A percentile compares a stretch with the other conserved stretches of the same genome.
Conservation (phyloP, 495 filamentous ascomycete species). For the Tuber calosporum region DNA sequence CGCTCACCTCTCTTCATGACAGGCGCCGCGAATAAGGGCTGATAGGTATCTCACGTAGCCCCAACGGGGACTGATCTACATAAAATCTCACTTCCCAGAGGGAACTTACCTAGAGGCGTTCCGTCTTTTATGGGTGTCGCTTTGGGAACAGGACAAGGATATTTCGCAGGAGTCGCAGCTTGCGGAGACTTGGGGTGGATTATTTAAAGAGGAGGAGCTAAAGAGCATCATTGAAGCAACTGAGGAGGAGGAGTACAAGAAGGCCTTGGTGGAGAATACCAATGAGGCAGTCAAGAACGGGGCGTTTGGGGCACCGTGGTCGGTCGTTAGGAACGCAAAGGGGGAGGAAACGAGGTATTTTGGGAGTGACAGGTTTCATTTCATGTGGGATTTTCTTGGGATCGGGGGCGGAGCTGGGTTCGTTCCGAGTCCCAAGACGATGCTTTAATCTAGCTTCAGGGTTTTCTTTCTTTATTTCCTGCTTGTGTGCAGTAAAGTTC, state of each 20-base stretch:
- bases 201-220: slow-evolving; percentile 47
- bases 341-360: slow-evolving; percentile 64
- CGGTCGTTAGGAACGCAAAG: slow-evolving; percentile 57
- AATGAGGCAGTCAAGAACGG: slow-evolving; percentile 55
- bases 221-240: slow-evolving; percentile 50
- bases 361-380: slow-evolving; percentile 61
- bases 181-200: slow-evolving; percentile 38
- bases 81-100: slow-evolving; percentile 51
- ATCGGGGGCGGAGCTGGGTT: slow-evolving; percentile 13
- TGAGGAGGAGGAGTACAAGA: slow-evolving; percentile 51
- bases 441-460: not conserved
- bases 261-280: slow-evolving; percentile 53
- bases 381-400: slow-evolving; percentile 41
- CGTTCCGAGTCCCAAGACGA: not conserved
- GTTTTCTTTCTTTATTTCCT: not conserved
- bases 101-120: slow-evolving; percentile 47
- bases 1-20: no score
- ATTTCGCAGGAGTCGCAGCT: slow-evolving; percentile 49
- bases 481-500: not conserved
- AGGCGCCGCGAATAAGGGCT: not conserved
- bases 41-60: slow-evolving; percentile 44
- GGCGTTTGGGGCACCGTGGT: slow-evolving; percentile 70
- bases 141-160: slow-evolving; percentile 48
- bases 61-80: slow-evolving; percentile 57
- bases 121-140: slow-evolving; percentile 45